phyloP scores from a whole-genome alignment of 805 yeast genomes.

The Kluyveromyces wickerhamii region DNA sequence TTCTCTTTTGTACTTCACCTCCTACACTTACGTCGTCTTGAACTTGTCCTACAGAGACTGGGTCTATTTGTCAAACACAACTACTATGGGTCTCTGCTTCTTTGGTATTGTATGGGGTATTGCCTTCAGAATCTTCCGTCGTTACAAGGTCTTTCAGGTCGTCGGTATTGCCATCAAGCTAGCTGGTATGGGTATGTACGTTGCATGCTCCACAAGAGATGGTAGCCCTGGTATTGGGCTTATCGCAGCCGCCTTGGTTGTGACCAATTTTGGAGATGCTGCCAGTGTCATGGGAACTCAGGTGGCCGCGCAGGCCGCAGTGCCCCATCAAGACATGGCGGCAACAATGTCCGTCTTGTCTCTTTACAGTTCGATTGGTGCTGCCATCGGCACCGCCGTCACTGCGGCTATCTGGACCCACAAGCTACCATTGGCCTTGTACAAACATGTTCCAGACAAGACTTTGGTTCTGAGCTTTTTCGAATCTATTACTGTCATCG shows the following conservation, averaged over 20 bases:
- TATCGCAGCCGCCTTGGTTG: slow-evolving; percentile 28
- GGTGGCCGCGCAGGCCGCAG: slow-evolving; percentile 50
- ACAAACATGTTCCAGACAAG: slow-evolving; percentile 25
- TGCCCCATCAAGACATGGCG: slow-evolving; percentile 56
- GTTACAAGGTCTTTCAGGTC: slow-evolving; percentile 32
- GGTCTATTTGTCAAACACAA: slow-evolving; percentile 33
- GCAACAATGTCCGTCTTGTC: slow-evolving; percentile 51
- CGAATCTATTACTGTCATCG: slow-evolving; percentile 20
- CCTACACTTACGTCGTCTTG: slow-evolving; percentile 29
- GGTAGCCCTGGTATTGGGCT: slow-evolving; percentile 19
- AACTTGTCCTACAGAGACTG: slow-evolving; percentile 29
- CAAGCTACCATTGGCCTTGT: slow-evolving; percentile 35
- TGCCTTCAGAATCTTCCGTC: slow-evolving; percentile 29
- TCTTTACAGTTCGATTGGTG: slow-evolving; percentile 47
- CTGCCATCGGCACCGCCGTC: slow-evolving; percentile 54
- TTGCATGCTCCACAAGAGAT: slow-evolving; percentile 11
- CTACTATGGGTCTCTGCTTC: slow-evolving; percentile 32
- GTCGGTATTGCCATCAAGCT: slow-evolving; percentile 30
- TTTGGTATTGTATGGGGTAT: slow-evolving; percentile 34
- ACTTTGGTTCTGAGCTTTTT: slow-evolving; percentile 18
- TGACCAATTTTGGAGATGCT: slow-evolving; percentile 36
- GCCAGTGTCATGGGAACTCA: slow-evolving; percentile 30
- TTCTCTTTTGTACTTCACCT: slow-evolving; percentile 28
- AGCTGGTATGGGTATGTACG: slow-evolving; percentile 27
- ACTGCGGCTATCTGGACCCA: slow-evolving; percentile 71